Conservation (phyloP, 2,329 filamentous ascomycete species). For the Trichoderma koningii region DNA sequence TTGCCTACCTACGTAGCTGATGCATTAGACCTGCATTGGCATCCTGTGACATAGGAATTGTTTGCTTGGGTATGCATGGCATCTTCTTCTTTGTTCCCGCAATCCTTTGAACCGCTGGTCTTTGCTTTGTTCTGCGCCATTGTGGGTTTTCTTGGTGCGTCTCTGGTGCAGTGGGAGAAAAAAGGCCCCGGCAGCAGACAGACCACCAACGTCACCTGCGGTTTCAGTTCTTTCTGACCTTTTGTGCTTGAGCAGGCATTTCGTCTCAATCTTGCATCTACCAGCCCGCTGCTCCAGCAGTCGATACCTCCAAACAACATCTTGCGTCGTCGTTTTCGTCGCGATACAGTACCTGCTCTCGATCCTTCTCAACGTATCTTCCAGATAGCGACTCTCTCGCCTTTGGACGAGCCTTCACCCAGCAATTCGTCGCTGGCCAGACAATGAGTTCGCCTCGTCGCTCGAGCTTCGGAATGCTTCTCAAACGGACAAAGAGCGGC, state of each 20-base stretch:
- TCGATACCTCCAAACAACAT: neutral
- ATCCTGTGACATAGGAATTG: neutral
- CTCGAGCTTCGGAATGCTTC: constrained; percentile 59
- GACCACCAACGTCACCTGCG: neutral
- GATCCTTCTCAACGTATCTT: neutral
- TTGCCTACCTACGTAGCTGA: constrained; percentile 25
- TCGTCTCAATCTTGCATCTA: constrained; percentile 10
- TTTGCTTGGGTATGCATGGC: constrained; percentile 10
- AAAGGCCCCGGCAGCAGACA: neutral
- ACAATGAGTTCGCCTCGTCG: constrained; percentile 39
- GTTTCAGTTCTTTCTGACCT: neutral
- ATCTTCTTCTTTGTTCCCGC: neutral
- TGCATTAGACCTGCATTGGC: constrained; percentile 25
- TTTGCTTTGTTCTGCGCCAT: constrained; percentile 4
- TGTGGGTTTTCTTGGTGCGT: neutral
- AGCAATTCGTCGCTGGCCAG: neutral
- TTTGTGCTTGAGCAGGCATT: constrained; percentile 2
- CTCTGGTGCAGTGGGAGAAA: neutral
- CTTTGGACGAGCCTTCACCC: neutral
- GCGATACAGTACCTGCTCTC: neutral
- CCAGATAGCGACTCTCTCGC: neutral
- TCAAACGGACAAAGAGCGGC: constrained; percentile 68
- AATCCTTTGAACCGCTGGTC: constrained; percentile 1
- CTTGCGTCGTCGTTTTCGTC: constrained; percentile 1
- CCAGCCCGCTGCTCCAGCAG: constrained; percentile 3